Evolutionary conservation across 139 green algal species (phyloP), one percentile per base, ranked within the genome.

Genomic region (Haematococcus sp.): DNA sequence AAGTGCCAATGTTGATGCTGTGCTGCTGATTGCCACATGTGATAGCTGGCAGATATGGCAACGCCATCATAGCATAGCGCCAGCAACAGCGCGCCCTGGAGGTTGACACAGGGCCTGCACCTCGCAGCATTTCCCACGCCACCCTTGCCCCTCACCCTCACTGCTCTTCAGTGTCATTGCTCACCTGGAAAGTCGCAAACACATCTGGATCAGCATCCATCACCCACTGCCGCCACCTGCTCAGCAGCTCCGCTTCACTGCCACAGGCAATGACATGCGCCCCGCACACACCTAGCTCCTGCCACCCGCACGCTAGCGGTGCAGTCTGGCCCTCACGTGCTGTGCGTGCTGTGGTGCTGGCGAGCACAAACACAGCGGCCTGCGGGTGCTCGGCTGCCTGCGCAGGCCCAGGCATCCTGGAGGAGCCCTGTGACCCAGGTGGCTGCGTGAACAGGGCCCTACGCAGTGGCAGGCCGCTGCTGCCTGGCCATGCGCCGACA

Each of bases 111-210:
- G n/a, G n/a, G n/a, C n/a, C n/a, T n/a, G n/a, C n/a, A n/a, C n/a
- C n/a, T n/a, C n/a, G n/a, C n/a, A n/a, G n/a, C n/a, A n/a, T n/a
- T n/a, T n/a, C n/a, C n/a, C n/a, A n/a, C n/a, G n/a, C n/a, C n/a
- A n/a, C n/a, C n/a, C n/a, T n/a, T n/a, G n/a, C n/a, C n/a, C n/a
- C n/a, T n/a, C n/a, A n/a, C n/a, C n/a, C 13, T 3, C 2, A n/a
- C 13, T 71, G 16, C 22, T 58, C n/a, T 30, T 7, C 61, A 15
- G 31, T 35, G 4, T 59, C 34, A 4, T 59, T 20, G 16, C 67
- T 49, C 33, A 89, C 89, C 88, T 94, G 84, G 63, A 91, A 94
- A 0, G 87, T 54, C 19, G 68, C 73, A 23, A 95, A 33, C 34
- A 77, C 78, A 54, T 94, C 90, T 0, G 90, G 89, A 56, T 94